Evolutionary conservation across 2,329 filamentous ascomycete genomes (phyloP), one percentile per base, ranked within the genome.

Genomic region (Aspergillus arachidicola): DNA sequence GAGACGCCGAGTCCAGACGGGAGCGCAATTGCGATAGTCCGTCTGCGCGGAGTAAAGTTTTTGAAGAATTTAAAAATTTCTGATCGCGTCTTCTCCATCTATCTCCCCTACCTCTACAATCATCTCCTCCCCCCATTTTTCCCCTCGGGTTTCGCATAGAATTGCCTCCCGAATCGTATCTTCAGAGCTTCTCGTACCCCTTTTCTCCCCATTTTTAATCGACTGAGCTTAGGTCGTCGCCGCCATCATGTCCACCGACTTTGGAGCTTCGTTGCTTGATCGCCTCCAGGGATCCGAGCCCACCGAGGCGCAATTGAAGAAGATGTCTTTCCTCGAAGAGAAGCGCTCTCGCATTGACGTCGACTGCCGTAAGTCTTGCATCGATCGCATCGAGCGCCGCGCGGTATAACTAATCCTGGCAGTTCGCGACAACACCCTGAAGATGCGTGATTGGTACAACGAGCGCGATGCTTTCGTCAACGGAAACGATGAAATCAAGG

Each of bases 351-450:
- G 51, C n/a, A 55, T 55, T 55, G 51, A 38, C n/a, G 21, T 36
- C 21, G 51, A 55, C 7, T 36, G n/a, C 34, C 51, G 51, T 55
- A 38, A 55, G 51, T 38, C 38, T 9, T 55, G 51, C 59, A 59
- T 56, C 59, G 32, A 56, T 54, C 32, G 38, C 53, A 57, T 38
- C 12, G 21, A 12, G n/a, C 21, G 16, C 21, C 5, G 51, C 10
- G 57, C 19, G 45, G 32, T 51, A 23, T 36, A 30, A 34, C 58
- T 60, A 26, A 58, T 4, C 16, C 28, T 53, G n/a, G 34, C 41
- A 94, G 91, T 93, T 73, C 89, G 91, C 73, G 85, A 90, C 73
- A 89, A 94, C 77, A 86, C 90, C 70, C 81, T 85, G 68, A 84
- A 93, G 71, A 86, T 87, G 72, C 82, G 84, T 65, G 85, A 90